phyloP scores from a whole-genome alignment of 2,329 filamentous ascomycete genomes.

The Ascochyta koolunga region DNA sequence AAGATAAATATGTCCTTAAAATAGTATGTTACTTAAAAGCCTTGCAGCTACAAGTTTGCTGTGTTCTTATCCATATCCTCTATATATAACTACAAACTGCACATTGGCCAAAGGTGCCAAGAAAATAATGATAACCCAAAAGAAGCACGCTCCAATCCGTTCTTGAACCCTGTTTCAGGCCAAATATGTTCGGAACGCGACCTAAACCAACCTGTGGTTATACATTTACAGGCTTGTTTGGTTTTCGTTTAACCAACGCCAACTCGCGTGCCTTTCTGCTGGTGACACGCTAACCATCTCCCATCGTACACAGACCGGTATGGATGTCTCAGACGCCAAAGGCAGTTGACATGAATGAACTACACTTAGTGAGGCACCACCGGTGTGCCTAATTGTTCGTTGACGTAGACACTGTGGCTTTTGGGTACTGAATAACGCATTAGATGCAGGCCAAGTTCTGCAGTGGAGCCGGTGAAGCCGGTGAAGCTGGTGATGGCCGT shows the following conservation, averaged over 20 bases:
- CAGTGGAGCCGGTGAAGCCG: neutral
- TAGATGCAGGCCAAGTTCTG: neutral
- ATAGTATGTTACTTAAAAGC: too few species aligned
- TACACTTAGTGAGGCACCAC: neutral
- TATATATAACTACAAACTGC: too few species aligned
- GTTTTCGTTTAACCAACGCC: neutral
- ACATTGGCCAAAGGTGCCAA: too few species aligned
- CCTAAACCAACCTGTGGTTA: neutral
- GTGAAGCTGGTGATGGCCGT: neutral
- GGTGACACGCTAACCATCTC: neutral
- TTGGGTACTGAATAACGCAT: neutral
- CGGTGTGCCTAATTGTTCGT: neutral
- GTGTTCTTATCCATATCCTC: too few species aligned
- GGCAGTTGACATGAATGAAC: constrained; percentile 3
- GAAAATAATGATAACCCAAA: neutral
- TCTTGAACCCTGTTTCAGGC: neutral
- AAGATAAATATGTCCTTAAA: too few species aligned
- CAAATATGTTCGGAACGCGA: neutral
- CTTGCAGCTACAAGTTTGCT: too few species aligned
- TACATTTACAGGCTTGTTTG: neutral
- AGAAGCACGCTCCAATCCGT: neutral
- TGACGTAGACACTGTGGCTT: neutral
- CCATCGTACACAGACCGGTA: neutral
- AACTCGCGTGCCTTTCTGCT: neutral
- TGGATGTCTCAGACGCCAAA: neutral